Conservation (phyloP, 768 basidiomycete genomes). For the Boletus subparvulus region DNA sequence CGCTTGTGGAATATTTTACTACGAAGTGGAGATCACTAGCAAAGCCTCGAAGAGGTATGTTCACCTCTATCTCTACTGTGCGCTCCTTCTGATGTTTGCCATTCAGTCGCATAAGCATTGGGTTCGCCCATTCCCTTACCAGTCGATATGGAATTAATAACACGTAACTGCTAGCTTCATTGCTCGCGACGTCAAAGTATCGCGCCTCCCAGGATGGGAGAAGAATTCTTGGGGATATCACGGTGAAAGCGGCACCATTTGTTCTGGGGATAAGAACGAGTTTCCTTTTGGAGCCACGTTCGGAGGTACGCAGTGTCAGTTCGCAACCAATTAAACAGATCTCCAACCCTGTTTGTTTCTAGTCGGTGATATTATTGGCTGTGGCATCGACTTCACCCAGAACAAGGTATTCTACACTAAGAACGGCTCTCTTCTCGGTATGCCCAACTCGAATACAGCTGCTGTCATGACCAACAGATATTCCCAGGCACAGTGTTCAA, state of each 20-base stretch:
- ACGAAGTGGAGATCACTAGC: conserved; percentile 81
- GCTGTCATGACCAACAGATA: conserved; percentile 12
- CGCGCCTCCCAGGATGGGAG: conserved; percentile 86
- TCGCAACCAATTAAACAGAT: not conserved
- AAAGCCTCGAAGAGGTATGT: conserved; percentile 78
- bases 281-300: conserved; percentile 75
- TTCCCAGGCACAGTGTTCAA: conserved; percentile 65
- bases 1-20: conserved; percentile 92
- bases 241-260: conserved; percentile 83
- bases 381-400: conserved; percentile 86
- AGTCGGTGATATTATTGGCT: conserved; percentile 90
- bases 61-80: not conserved
- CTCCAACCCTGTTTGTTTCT: conserved; percentile 7
- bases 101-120: conserved; percentile 74
- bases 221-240: conserved; percentile 88
- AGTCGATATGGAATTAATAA: conserved; percentile 8
- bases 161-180: conserved; percentile 53
- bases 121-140: conserved; percentile 45
- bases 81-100: conserved; percentile 16
- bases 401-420: conserved; percentile 86
- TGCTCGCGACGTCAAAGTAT: conserved; percentile 59
- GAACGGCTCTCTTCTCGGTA: conserved; percentile 75
- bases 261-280: conserved; percentile 72
- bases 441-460: not conserved
- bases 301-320: conserved; percentile 56